phyloP scores from a whole-genome alignment of 106 monocot genomes.

The Phalaenopsis aphrodite region DNA sequence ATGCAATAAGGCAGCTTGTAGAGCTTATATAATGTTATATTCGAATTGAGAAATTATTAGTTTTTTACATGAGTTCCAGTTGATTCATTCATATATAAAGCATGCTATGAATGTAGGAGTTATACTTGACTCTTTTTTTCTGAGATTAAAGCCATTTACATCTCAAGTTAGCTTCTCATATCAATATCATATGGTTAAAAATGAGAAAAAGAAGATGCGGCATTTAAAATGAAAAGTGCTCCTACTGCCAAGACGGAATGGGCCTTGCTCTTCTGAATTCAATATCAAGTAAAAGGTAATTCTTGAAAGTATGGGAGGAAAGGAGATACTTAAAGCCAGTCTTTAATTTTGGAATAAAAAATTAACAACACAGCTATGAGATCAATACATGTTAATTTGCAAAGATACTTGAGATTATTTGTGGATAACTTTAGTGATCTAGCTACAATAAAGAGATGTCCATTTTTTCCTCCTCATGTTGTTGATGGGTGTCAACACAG shows the following conservation, averaged over 20 bases:
- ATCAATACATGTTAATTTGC: too few relatives aligned
- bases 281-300: background rate
- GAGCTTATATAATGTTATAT: background rate
- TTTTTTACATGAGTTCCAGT: background rate
- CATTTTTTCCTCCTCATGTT: too few relatives aligned
- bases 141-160: background rate
- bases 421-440: too few relatives aligned
- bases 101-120: background rate
- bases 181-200: background rate
- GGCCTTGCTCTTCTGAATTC: background rate
- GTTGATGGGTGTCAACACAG: too few relatives aligned
- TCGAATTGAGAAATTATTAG: background rate
- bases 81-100: background rate
- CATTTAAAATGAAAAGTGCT: background rate
- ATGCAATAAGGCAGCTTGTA: too few relatives aligned
- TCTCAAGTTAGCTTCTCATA: background rate
- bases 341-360: too few relatives aligned
- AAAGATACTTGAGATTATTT: too few relatives aligned
- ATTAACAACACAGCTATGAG: too few relatives aligned
- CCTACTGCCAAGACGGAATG: background rate
- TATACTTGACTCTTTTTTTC: background rate
- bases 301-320: background rate
- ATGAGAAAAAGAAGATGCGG: background rate
- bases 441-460: too few relatives aligned
- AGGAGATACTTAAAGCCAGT: too few relatives aligned